Conservation (phyloP, 2,329 filamentous ascomycete genomes). For the Sclerotinia sclerotiorum region DNA sequence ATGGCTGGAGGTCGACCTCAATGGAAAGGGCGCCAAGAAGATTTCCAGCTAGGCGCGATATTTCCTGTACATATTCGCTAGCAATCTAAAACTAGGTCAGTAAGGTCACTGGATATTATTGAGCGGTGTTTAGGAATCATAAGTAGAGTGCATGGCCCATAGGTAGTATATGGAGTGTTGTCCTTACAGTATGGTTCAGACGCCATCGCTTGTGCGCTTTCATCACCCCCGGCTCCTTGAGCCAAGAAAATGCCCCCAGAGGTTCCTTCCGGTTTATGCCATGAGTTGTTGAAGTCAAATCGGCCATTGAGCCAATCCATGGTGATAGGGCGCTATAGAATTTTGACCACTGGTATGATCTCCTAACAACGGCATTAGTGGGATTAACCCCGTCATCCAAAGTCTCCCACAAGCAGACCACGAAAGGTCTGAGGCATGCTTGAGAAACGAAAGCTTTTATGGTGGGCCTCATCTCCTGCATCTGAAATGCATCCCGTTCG, state of each 20-base stretch:
- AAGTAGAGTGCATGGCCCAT: not conserved
- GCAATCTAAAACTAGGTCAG: slow-evolving; percentile 15
- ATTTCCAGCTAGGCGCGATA: not conserved
- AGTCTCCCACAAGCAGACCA: slow-evolving; percentile 37
- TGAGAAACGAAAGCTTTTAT: slow-evolving; percentile 33
- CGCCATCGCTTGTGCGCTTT: slow-evolving; percentile 35
- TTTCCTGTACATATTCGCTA: slow-evolving; percentile 12
- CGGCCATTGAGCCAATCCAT: slow-evolving; percentile 28
- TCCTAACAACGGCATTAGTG: slow-evolving; percentile 35
- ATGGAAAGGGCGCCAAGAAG: slow-evolving; percentile 20
- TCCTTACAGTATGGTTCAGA: slow-evolving; percentile 29
- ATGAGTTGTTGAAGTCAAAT: slow-evolving; percentile 8
- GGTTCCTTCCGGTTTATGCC: slow-evolving; percentile 27
- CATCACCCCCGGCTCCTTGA: slow-evolving; percentile 38
- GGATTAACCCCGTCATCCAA: slow-evolving; percentile 35
- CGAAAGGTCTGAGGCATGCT: slow-evolving; percentile 33
- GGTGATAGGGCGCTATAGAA: slow-evolving; percentile 32
- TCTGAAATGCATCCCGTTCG: slow-evolving; percentile 46
- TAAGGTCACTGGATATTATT: not conserved
- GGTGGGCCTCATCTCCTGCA: slow-evolving; percentile 34
- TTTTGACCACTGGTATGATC: slow-evolving; percentile 32
- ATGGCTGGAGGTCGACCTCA: slow-evolving; percentile 16
- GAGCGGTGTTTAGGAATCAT: not conserved
- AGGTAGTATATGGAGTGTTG: not conserved
- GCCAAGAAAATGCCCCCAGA: slow-evolving; percentile 36